Conservation (phyloP, 2,329 filamentous ascomycete species). For the Sclerotinia subarctica region DNA sequence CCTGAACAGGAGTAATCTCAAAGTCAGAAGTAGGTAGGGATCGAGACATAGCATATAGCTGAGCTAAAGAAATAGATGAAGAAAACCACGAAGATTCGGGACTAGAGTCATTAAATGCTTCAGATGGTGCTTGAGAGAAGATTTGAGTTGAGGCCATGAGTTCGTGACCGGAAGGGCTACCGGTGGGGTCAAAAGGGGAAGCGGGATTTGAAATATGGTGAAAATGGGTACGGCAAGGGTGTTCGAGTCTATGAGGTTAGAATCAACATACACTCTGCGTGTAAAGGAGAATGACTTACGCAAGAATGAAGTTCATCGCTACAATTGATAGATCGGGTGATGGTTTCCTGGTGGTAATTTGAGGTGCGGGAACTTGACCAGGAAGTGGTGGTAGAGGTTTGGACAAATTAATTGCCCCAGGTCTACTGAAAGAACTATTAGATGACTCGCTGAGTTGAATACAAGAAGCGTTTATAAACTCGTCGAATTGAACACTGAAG, state of each 20-base stretch:
- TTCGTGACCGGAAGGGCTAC: slow-evolving; percentile 29
- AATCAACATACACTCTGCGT: not conserved
- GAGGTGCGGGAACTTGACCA: not conserved
- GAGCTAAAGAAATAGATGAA: slow-evolving; percentile 20
- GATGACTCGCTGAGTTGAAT: not conserved
- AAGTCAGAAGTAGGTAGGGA: slow-evolving; percentile 29
- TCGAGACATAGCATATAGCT: slow-evolving; percentile 28
- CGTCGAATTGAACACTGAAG: not conserved
- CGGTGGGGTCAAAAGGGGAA: slow-evolving; percentile 22
- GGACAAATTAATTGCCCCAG: not conserved
- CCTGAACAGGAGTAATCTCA: slow-evolving; percentile 38
- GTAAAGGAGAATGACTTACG: slow-evolving; percentile 25
- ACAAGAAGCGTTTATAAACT: slow-evolving; percentile 3
- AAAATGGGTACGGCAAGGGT: slow-evolving; percentile 18
- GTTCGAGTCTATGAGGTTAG: slow-evolving; percentile 9
- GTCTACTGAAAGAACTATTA: no score
- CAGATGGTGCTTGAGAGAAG: slow-evolving; percentile 27
- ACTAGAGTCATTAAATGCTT: slow-evolving; percentile 12
- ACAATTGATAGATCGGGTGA: slow-evolving; percentile 24
- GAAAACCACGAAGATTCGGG: slow-evolving; percentile 19
- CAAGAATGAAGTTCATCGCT: slow-evolving; percentile 37
- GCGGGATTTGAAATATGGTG: not conserved
- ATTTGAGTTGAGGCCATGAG: slow-evolving; percentile 34
- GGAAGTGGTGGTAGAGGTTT: slow-evolving; percentile 13
- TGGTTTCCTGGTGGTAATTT: not conserved